Base-by-base conservation (phyloP, 169 alveolate species). In the Cryptosporidium andersoni region DNA sequence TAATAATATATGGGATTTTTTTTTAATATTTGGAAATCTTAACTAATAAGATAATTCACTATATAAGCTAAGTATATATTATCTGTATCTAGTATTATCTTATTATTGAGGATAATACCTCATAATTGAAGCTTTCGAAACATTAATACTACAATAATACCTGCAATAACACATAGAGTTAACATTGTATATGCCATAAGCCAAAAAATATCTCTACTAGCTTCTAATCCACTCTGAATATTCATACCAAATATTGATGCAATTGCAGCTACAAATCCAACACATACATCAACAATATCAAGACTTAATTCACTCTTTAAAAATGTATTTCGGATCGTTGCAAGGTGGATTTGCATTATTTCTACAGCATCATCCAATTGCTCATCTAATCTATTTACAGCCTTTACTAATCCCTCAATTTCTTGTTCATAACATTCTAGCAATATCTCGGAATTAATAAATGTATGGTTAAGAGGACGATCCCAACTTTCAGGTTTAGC, bases 241-340 rank as follows among this genome's bases (percentile, higher is more conserved):
- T 92, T 92, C 95, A 92, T 92, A 40, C 95, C 95, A 81, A 92
- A 92, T 43, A 92, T 68, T 4, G 92, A 92, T 42, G 95, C 94
- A 53, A 88, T 81, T 3, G 95, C 92, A 49, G 93, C 91, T 49
- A 92, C 92, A 68, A 91, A 90, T 1, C 92, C 88, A 56, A 92
- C 90, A 4, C 91, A 82, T 4, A 89, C 92, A 3, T 93, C 94
- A 39, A 91, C 80, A 47, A 92, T 82, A 56, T 92, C 92, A n/a
- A 92, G 42, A 43, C 92, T 92, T n/a, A 92, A 80, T 62, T 92
- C 95, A 40, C 89, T 90, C 74, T 92, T 92, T 25, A 92, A 67
- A 37, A 91, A 91, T 56, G 89, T 80, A 81, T 90, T 92, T 42
- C 95, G 89, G 25, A 91, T 90, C 47, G 93, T 90, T 51, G 93